Base-by-base conservation (phyloP, 805 yeast genomes). In the Sugiyamaella americana region DNA sequence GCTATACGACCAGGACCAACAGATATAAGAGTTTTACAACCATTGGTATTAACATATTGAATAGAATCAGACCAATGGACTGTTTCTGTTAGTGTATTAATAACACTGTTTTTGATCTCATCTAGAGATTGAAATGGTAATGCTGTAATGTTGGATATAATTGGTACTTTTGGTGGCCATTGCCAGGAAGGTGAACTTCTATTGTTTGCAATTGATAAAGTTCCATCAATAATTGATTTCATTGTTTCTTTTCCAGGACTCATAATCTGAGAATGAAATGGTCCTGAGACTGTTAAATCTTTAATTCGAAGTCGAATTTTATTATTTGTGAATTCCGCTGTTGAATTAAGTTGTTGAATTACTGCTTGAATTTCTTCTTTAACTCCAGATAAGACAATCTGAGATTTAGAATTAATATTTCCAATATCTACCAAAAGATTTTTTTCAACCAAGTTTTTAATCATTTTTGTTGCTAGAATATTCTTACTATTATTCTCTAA, bases 191-290 rank as follows among this genome's bases (percentile, higher is more conserved):
- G n/a, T 20, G 37, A 40, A 6, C 18, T 36, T 8, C 32, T 8
- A 13, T 26, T 26, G 32, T 8, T 13, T 8, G 32, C 32, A 8
- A 13, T 26, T 8, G 32, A 8, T 8, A 26, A 13, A 8, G 32
- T 26, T 5, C 20, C 43, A 26, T 23, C 46, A 3, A 65, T 55
- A 18, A 62, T 52, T 11, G 47, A 50, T 5, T 40, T 43, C 47
- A 75, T 62, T 26, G 58, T 55, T 11, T 61, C 56, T 45, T 67
- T 70, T 4, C 77, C 72, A 0, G 63, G 62, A 32, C 46, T 44
- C 57, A 78, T 63, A 10, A 65, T 49, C 3, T 56, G 47, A 32
- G 68, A 70, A 57, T 77, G 82, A 58, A 77, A 77, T 16, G 82
- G 80, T 1, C 76, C 71, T 2, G 66, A 58, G 5, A 75, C 80